Evolutionary conservation across 495 filamentous ascomycete species (phyloP).

Genomic region (Neurospora africana): DNA sequence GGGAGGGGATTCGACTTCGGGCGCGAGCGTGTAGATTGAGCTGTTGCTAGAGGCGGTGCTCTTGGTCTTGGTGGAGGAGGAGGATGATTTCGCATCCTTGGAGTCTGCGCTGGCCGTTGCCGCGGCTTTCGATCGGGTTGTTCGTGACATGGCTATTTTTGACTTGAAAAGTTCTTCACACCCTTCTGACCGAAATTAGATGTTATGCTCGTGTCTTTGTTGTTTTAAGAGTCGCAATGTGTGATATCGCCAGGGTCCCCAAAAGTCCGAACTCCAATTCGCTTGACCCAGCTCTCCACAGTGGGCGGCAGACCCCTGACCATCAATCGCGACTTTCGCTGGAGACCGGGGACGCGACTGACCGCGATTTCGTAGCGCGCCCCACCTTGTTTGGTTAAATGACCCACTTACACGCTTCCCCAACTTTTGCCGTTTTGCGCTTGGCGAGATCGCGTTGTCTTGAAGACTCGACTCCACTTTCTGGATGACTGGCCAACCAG

Average conservation of each 20-base stretch:
- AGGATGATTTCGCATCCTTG: constrained; percentile 5
- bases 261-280: not conserved
- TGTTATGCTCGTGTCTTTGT: not conserved
- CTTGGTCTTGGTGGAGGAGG: constrained; percentile 14
- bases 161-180: not conserved
- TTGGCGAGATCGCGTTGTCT: not conserved
- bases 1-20: constrained; percentile 35
- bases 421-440: not conserved
- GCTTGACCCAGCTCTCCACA: not conserved
- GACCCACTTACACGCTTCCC: not conserved
- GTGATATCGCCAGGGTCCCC: not conserved
- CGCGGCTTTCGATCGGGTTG: constrained; percentile 19
- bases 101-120: constrained; percentile 16
- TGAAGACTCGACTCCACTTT: not conserved
- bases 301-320: not conserved
- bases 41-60: constrained; percentile 8
- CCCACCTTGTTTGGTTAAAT: not conserved
- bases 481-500: not conserved
- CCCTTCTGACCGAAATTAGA: not conserved
- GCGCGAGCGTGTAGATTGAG: constrained; percentile 26
- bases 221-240: not conserved
- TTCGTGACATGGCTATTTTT: constrained; percentile 16
- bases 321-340: not conserved
- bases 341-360: not conserved
- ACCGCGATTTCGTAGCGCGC: not conserved